Percentiles rank a stretch among this genome's conserved stretches.
phyloP scores from a whole-genome alignment of 1,139 yeast species.

The Yamadazyma oceani region DNA sequence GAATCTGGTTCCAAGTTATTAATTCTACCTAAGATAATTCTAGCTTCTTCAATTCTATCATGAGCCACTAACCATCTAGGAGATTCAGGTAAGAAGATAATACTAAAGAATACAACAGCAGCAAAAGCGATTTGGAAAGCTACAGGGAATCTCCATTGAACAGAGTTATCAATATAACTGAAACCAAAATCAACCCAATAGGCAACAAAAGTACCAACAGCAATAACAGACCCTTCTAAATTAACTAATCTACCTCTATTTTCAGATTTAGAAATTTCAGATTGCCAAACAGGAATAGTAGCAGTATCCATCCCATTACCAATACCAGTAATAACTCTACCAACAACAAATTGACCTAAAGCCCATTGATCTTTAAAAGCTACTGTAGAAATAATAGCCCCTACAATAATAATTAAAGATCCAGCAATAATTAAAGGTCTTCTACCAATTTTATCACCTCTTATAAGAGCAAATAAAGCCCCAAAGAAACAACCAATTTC shows the following conservation, averaged over 20 bases:
- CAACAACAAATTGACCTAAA: conserved; percentile 69
- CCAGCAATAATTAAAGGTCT: conserved; percentile 62
- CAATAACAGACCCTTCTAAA: conserved; percentile 69
- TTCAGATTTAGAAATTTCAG: conserved; percentile 72
- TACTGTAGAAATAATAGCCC: conserved; percentile 62
- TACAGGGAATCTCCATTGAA: conserved; percentile 51
- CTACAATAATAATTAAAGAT: conserved; percentile 57
- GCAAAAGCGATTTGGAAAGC: conserved; percentile 49
- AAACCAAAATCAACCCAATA: conserved; percentile 80
- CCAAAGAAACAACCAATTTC: conserved; percentile 80
- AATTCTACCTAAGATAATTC: conserved; percentile 39
- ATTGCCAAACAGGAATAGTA: conserved; percentile 79
- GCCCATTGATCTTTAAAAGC: conserved; percentile 51
- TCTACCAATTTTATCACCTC: conserved; percentile 69
- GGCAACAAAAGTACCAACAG: conserved; percentile 69
- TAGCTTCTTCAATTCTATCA: conserved; percentile 52
- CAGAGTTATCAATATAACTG: conserved; percentile 45
- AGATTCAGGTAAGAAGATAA: conserved; percentile 57
- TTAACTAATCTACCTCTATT: conserved; percentile 72
- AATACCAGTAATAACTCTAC: conserved; percentile 74
- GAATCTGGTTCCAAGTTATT: conserved; percentile 39
- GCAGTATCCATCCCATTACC: conserved; percentile 82
- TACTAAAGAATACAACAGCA: conserved; percentile 33
- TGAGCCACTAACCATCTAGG: conserved; percentile 71
- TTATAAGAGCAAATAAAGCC: conserved; percentile 60